A percentile compares a stretch with the other conserved stretches of the same genome.
Conservation (phyloP, 768 basidiomycete species). For the Auricularia sp. region DNA sequence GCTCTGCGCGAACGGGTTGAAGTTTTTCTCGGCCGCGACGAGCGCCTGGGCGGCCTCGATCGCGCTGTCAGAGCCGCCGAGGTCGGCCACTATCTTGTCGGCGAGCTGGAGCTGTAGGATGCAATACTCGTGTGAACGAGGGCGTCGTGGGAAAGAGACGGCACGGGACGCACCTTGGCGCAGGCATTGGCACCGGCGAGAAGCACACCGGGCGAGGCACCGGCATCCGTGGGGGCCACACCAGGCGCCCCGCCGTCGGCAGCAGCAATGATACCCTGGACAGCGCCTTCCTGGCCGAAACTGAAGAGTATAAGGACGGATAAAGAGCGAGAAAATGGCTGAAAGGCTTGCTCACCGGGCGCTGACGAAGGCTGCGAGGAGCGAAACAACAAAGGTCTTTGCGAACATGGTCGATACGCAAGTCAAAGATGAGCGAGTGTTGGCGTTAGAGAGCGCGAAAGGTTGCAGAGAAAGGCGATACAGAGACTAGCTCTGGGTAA, state of each 20-base stretch:
- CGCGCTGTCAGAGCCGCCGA: neutral
- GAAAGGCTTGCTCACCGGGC: neutral
- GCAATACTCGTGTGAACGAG: neutral
- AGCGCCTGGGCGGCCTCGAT: neutral
- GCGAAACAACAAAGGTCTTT: neutral
- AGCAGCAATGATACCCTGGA: neutral
- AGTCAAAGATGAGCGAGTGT: neutral
- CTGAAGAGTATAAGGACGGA: neutral
- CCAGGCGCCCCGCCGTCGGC: neutral
- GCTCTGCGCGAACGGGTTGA: neutral
- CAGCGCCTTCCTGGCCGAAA: neutral
- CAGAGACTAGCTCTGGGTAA: slow-evolving; percentile 1
- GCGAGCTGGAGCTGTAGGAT: neutral
- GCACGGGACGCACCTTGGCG: neutral
- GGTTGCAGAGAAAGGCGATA: neutral
- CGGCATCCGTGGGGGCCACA: neutral
- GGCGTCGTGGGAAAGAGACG: neutral
- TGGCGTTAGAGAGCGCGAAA: neutral
- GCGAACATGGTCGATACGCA: neutral
- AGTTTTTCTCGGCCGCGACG: slow-evolving; percentile 1
- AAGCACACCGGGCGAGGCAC: neutral
- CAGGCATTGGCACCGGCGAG: neutral
- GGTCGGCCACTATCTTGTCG: neutral
- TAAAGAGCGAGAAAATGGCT: too few relatives aligned
- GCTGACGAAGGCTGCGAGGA: neutral